These are phyloP conservation scores for Tricholoma saponaceum DNA, from an alignment of 768 basidiomycete genomes.

Conservation along the genomic window DNA sequence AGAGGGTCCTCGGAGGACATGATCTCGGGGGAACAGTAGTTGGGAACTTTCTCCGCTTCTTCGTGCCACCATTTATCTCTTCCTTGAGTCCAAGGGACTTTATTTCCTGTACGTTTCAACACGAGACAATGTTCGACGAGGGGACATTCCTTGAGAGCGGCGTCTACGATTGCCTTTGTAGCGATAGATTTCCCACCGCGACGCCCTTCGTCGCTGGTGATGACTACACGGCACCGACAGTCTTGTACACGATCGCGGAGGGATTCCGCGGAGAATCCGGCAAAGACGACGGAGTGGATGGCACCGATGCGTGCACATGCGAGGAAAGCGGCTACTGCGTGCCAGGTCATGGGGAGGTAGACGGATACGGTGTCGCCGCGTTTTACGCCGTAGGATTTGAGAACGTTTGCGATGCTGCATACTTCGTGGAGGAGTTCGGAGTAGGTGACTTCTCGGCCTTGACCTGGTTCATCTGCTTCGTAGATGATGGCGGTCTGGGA, in stretches of 20 bases:
- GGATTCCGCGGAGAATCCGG: conserved; percentile 93
- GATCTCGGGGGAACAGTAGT: conserved; percentile 83
- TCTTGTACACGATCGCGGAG: conserved; percentile 90
- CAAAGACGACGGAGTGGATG: conserved; percentile 95
- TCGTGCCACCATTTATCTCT: conserved; percentile 98
- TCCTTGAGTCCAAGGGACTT: conserved; percentile 76
- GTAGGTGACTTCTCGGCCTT: conserved; percentile 75
- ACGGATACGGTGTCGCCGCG: conserved; percentile 95
- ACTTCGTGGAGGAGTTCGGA: conserved; percentile 88
- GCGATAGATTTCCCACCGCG: conserved; percentile 95
- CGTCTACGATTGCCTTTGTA: conserved; percentile 90
- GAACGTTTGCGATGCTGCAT: conserved; percentile 84
- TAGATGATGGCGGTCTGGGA: conserved; percentile 94
- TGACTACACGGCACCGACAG: conserved; percentile 85
- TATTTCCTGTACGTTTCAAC: conserved; percentile 79
- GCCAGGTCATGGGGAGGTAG: conserved; percentile 94
- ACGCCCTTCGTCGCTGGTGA: conserved; percentile 92
- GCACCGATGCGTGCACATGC: conserved; percentile 97
- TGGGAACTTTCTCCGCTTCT: conserved; percentile 76
- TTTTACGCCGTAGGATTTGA: conserved; percentile 85
- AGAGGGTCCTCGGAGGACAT: conserved; percentile 95
- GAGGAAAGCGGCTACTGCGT: conserved; percentile 93
- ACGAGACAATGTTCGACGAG: conserved; percentile 89
- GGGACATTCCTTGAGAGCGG: conserved; percentile 82
- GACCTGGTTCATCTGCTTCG: conserved; percentile 91